Base-by-base conservation (phyloP, 768 basidiomycete species). In the Guyanaporus albipodus region DNA sequence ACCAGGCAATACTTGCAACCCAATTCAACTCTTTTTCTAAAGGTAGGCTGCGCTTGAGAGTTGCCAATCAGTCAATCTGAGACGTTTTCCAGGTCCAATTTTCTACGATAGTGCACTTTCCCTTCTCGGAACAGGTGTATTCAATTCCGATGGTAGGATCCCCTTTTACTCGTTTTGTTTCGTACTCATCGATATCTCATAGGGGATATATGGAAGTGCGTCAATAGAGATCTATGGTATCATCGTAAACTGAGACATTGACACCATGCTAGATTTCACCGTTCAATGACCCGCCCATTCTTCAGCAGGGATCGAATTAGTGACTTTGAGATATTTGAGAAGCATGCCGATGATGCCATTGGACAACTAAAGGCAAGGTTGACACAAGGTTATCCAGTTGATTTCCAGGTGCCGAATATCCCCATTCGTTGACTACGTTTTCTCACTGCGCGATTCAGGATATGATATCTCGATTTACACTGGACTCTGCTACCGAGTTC, bases 171-270 rank as follows among this genome's bases (percentile, higher is more conserved):
- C 29, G 38, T 24, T 32, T 11, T 26, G 22, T 8, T 18, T 19
- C 17, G 26, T 32, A 32, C 23, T 48, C 14, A 55, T 27, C 17
- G 23, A 15, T 14, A 1, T 31, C 21, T 52, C 27, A 32, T 40
- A 76, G 76, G 75, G 15, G 78, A 79, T 3, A 71, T 73, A 62
- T 83, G 81, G 81, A 83, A 80, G 74, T 80, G 43, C 34, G 64
- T n/a, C 12, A 40, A 17, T 23, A 10, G 2, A n/a, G n/a, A n/a
- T n/a, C n/a, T n/a, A n/a, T n/a, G n/a, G 4, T 10, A 14, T 14
- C 38, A 12, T 35, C 12, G 21, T 18, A 22, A 41, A 26, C 1
- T 32, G 11, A 17, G 24, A 27, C 23, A 33, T 17, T 44, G 11
- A 49, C 28, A 21, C 1, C 15, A 23, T 14, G 8, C 37, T 42